Evolutionary conservation across 1,284 basidiomycete species (phyloP).

Genomic region (Lignosus rhinocerotis): DNA sequence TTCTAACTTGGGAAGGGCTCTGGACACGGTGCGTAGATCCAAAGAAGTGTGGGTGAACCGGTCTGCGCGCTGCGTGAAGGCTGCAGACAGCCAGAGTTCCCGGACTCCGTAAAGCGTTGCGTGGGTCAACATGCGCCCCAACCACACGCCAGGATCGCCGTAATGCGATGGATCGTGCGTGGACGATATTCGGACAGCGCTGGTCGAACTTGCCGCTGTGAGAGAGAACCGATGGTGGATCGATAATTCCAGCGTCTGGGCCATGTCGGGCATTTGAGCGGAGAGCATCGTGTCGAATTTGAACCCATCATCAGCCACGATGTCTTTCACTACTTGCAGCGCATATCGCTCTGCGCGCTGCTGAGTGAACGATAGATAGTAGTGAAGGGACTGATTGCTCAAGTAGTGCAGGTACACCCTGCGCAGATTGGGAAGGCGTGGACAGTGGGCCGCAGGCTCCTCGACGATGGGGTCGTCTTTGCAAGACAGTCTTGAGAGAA

Average conservation of each 20-base stretch:
- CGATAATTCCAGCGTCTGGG: background rate
- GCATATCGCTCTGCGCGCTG: background rate
- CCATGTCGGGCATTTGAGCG: background rate
- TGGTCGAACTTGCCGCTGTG: background rate
- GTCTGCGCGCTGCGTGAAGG: background rate
- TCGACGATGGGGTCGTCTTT: too few species aligned
- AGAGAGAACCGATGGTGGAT: background rate
- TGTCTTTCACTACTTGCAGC: slow-evolving; percentile 2
- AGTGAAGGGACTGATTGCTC: too few species aligned
- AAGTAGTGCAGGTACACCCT: too few species aligned
- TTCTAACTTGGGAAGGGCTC: background rate
- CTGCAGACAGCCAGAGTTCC: slow-evolving; percentile 2
- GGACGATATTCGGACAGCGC: slow-evolving; percentile 7
- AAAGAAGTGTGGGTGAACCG: too few species aligned
- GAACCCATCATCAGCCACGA: background rate
- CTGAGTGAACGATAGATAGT: background rate
- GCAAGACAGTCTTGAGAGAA: too few species aligned
- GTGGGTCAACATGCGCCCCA: background rate
- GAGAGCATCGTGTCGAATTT: background rate
- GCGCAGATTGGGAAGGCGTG: too few species aligned
- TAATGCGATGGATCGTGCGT: slow-evolving; percentile 1
- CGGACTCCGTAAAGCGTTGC: background rate
- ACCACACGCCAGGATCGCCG: background rate
- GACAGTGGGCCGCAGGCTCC: too few species aligned
- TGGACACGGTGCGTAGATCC: background rate